Evolutionary conservation across 169 alveolate species (phyloP), one percentile per base, ranked within the genome.

Genomic region (Plasmodium ovale): DNA sequence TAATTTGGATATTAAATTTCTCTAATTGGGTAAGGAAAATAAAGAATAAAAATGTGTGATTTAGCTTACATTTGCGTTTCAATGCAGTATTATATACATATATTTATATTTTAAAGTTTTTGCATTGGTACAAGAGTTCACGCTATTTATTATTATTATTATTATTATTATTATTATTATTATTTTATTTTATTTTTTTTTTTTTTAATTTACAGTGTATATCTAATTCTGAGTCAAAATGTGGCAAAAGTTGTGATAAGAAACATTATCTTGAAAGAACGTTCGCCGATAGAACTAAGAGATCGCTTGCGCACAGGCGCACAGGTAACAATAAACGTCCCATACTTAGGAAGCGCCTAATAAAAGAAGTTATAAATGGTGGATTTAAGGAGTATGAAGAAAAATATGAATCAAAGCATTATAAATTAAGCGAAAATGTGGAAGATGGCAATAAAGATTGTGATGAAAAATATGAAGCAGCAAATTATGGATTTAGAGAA

Each of bases 391-490:
- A 35, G 35, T 68, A 68, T 68, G 60, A 68, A 68, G 79, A 68
- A 37, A 68, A 68, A 33, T 68, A 33, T 44, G 79, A 68, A 68
- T 14, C 58, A 2, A 68, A 68, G 21, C 79, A 37, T 44, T 68
- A 68, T 53, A 68, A 39, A 39, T 21, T 68, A 68, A 68, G 19
- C 19, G 79, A 68, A 68, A 68, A 68, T n/a, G 79, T 33, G 12
- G 60, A 37, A 9, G 79, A 68, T n/a, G 58, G 58, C 5, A 68
- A 68, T 37, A 68, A 68, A 14, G 79, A 68, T 42, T 68, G 79
- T 37, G 79, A 68, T 68, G 79, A 68, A 68, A 29, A 68, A 27
- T 68, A 68, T 37, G 79, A 68, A 42, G 79, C 79, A 37, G 79
- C 79, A n/a, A 68, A 68, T 68, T 68, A 68, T 53, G 79, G 62